These are phyloP conservation scores for Mucor lusitanicus DNA, from an alignment of 371 early-diverging fungal species.

Conservation along the genomic window DNA sequence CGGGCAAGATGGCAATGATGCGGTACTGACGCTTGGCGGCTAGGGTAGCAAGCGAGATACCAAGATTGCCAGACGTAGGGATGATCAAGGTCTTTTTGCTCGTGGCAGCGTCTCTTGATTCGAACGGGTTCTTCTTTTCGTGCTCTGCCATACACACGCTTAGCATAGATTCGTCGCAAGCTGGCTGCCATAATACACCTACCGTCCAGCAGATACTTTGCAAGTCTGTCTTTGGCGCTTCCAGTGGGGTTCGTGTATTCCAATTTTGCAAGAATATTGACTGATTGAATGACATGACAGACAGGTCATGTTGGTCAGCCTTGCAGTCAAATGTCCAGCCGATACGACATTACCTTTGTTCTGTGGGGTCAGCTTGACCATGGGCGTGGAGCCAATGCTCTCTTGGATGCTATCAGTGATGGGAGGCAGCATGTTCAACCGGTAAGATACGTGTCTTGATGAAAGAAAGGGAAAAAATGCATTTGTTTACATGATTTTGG, in stretches of 20 bases:
- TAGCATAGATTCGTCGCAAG: background rate
- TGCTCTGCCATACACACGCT: background rate
- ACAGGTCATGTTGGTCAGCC: background rate
- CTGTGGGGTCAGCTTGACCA: constrained; percentile 26
- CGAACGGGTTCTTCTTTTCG: constrained; percentile 21
- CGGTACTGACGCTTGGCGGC: constrained; percentile 50
- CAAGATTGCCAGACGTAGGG: constrained; percentile 76
- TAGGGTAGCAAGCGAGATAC: constrained; percentile 48
- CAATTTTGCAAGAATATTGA: constrained; percentile 69
- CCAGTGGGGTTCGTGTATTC: constrained; percentile 78
- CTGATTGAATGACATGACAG: constrained; percentile 17
- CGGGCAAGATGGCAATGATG: constrained; percentile 70
- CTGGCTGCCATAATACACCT: background rate
- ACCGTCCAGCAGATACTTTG: constrained; percentile 57
- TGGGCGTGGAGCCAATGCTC: constrained; percentile 43
- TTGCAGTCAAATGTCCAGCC: background rate
- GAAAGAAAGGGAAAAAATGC: background rate
- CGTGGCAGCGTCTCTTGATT: constrained; percentile 18
- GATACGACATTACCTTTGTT: constrained; percentile 25
- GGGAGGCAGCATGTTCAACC: constrained; percentile 33
- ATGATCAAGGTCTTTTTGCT: constrained; percentile 61
- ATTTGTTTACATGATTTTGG: background rate
- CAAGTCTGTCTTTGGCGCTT: constrained; percentile 78
- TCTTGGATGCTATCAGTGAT: constrained; percentile 28
- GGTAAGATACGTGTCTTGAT: background rate